Percentiles rank a stretch among this genome's conserved stretches.
phyloP scores from a whole-genome alignment of 192 early-diverging fungal species.

The Borealophlyctis nickersoniae region DNA sequence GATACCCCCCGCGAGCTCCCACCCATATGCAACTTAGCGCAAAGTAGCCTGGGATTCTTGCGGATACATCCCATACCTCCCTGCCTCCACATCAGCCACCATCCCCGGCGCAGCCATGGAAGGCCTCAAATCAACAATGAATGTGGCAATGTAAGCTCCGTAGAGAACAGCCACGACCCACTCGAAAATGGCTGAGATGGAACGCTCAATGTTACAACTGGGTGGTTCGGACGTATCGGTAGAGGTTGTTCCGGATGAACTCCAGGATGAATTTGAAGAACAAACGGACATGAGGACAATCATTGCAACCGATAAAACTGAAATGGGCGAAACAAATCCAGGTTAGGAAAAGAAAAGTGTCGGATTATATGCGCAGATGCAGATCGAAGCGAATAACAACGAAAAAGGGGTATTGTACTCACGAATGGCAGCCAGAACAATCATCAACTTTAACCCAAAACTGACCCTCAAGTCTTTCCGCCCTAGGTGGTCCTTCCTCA shows the following conservation, averaged over 20 bases:
- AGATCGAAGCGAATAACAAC: too few species aligned
- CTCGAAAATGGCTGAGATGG: conserved; percentile 22
- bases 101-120: neutral
- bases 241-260: neutral
- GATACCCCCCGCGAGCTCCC: too few species aligned
- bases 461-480: neutral
- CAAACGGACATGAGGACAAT: conserved; percentile 24
- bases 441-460: conserved; percentile 4
- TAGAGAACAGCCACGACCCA: conserved; percentile 19
- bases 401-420: too few species aligned
- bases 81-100: neutral
- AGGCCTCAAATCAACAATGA: conserved; percentile 10
- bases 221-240: neutral
- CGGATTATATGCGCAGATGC: too few species aligned
- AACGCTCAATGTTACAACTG: conserved; percentile 13
- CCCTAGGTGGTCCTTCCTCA: conserved; percentile 12
- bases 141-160: conserved; percentile 12
- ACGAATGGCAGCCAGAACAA: conserved; percentile 22
- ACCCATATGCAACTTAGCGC: too few species aligned
- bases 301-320: conserved; percentile 21
- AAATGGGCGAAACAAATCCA: neutral
- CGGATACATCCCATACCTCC: neutral
- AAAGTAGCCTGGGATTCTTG: too few species aligned
- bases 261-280: neutral
- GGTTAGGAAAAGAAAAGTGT: neutral